Percentiles rank a stretch among this genome's conserved stretches.
These are phyloP conservation scores for Aspergillus wentii DNA, from an alignment of 495 filamentous ascomycete species.

Conservation along the genomic window DNA sequence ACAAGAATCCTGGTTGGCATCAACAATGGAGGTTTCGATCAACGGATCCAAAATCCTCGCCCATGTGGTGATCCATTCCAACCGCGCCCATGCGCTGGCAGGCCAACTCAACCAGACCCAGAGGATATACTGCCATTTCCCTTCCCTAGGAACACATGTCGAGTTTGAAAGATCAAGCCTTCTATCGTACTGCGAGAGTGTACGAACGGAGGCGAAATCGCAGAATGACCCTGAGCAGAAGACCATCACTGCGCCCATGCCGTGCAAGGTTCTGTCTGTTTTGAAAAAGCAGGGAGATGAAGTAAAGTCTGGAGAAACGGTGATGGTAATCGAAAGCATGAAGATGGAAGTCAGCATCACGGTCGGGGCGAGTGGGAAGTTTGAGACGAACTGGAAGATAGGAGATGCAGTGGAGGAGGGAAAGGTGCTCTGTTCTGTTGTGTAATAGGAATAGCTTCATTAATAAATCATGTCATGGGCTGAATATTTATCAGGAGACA, in stretches of 20 bases:
- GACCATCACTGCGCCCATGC: slow-evolving; percentile 77
- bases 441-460: too few relatives aligned
- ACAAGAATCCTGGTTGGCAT: slow-evolving; percentile 6
- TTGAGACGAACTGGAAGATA: slow-evolving; percentile 17
- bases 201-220: slow-evolving; percentile 65
- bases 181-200: slow-evolving; percentile 55
- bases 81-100: slow-evolving; percentile 56
- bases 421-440: slow-evolving; percentile 19
- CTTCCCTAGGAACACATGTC: slow-evolving; percentile 25
- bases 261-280: slow-evolving; percentile 75
- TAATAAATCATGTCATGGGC: too few relatives aligned
- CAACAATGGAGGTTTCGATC: slow-evolving; percentile 9
- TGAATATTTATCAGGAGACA: too few relatives aligned
- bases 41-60: slow-evolving; percentile 14
- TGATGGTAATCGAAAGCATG: slow-evolving; percentile 94
- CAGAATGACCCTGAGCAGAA: slow-evolving; percentile 62
- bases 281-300: slow-evolving; percentile 65
- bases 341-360: slow-evolving; percentile 91
- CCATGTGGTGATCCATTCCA: slow-evolving; percentile 57
- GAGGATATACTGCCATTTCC: slow-evolving; percentile 13
- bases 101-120: slow-evolving; percentile 42
- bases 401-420: slow-evolving; percentile 27
- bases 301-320: slow-evolving; percentile 67
- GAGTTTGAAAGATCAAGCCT: slow-evolving; percentile 71
- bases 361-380: slow-evolving; percentile 13